Base-by-base conservation (phyloP, 176 grass and related monocot species). In the Oryza rufipogon region DNA sequence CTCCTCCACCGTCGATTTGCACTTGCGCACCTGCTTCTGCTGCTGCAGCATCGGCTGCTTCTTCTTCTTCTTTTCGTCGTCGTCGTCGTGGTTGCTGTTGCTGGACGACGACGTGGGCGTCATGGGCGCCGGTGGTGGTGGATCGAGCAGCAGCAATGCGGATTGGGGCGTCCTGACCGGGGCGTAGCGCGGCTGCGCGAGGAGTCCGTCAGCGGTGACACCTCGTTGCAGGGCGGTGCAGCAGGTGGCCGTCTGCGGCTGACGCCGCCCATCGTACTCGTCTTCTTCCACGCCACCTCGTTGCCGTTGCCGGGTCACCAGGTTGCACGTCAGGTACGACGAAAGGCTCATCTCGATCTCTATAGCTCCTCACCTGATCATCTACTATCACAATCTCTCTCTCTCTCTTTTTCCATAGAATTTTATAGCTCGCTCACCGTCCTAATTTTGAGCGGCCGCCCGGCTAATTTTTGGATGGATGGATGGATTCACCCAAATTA, bases 211-310 rank as follows among this genome's bases (percentile, higher is more conserved):
- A 6, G 30, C 58, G 1, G 81, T 68, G 33, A 83, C 78, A 23
- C 86, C 82, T 28, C 91, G 70, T 64, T 86, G 84, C 33, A 95
- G 73, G 79, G 75, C 68, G n/a, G 86, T 88, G 83, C 85, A 81
- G 89, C 86, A 85, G 70, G 88, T 78, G 26, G 88, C 78, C 73
- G 86, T 85, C 71, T 78, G 85, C 28, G 56, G 85, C 63, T 88
- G 77, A 12, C 81, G 78, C 12, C 81, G 78, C 12, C 13, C 71
- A 64, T 67, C 45, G 86, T 42, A 36, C 4, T 36, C 34, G 34
- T 36, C 34, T 3, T 11, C 26, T 16, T 4, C 42, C 13, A 0
- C n/a, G 17, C 14, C 70, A n/a, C 73, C 82, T 14, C 64, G 38
- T 39, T 39, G 38, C 38, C 38, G 39, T 41, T 41, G 39, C 39